Conservation (phyloP, 257 asterid species). For the Nicotiana tabacum region DNA sequence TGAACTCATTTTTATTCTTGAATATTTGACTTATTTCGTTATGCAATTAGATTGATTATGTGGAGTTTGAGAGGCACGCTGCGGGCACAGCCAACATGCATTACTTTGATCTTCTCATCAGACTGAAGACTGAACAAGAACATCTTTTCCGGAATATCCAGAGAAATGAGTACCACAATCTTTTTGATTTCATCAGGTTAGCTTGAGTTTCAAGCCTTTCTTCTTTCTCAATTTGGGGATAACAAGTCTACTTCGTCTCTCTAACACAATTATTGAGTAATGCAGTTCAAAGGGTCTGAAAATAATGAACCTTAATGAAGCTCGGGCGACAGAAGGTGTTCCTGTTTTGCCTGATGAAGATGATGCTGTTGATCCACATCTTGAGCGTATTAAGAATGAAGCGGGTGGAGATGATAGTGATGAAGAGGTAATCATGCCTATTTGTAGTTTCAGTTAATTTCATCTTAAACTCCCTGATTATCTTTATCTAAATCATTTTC, state of each 20-base stretch:
- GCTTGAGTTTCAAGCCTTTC: not conserved
- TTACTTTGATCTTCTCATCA: slow-evolving; percentile 86
- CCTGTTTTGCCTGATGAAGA: slow-evolving; percentile 57
- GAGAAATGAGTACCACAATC: slow-evolving; percentile 79
- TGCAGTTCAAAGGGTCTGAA: slow-evolving; percentile 72
- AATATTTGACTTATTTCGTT: slow-evolving; percentile 11
- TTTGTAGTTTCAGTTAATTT: not conserved
- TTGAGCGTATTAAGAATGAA: slow-evolving; percentile 73
- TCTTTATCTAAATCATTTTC: not conserved
- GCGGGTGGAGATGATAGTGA: slow-evolving; percentile 70
- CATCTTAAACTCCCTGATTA: not conserved
- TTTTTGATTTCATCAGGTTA: slow-evolving; percentile 67
- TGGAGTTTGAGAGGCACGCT: slow-evolving; percentile 95
- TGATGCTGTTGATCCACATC: slow-evolving; percentile 86
- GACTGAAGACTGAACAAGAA: slow-evolving; percentile 87
- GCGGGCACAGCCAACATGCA: slow-evolving; percentile 98
- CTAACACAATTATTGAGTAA: slow-evolving; percentile 1
- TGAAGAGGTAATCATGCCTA: slow-evolving; percentile 51
- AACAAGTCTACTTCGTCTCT: not conserved
- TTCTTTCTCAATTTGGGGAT: not conserved
- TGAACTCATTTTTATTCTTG: slow-evolving; percentile 9
- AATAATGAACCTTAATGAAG: slow-evolving; percentile 61
- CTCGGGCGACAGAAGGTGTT: slow-evolving; percentile 45
- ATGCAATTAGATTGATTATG: slow-evolving; percentile 64
- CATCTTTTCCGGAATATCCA: slow-evolving; percentile 96